Conservation (phyloP, 2,329 filamentous ascomycete species). For the Aspergillus aculeatinus region DNA sequence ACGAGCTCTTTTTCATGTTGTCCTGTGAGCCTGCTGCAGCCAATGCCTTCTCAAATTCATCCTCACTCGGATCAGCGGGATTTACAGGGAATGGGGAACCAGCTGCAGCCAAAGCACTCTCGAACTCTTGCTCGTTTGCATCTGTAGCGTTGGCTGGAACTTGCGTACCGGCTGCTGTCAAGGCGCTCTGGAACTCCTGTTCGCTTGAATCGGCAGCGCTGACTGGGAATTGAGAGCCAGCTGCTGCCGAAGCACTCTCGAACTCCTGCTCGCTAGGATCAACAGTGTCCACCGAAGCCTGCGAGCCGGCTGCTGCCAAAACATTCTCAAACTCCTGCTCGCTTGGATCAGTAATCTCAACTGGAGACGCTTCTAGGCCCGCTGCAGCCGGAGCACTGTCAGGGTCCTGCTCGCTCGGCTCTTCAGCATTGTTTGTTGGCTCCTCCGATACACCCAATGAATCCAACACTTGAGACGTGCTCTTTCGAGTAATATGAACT, state of each 20-base stretch:
- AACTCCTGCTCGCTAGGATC: conserved; percentile 31
- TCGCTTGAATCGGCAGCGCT: conserved; percentile 31
- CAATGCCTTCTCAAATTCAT: conserved; percentile 24
- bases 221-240: background rate
- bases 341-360: conserved; percentile 29
- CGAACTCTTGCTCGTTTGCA: conserved; percentile 29
- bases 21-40: conserved; percentile 23
- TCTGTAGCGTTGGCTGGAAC: conserved; percentile 31
- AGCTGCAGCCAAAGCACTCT: conserved; percentile 12
- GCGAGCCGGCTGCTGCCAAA: background rate
- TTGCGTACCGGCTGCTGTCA: conserved; percentile 51
- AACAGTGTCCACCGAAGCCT: conserved; percentile 21
- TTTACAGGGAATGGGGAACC: conserved; percentile 14
- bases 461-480: conserved; percentile 65
- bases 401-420: conserved; percentile 31
- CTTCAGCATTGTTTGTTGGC: conserved; percentile 28
- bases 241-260: conserved; percentile 13
- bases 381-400: conserved; percentile 26
- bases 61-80: conserved; percentile 30
- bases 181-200: conserved; percentile 28
- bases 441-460: conserved; percentile 44
- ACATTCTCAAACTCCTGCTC: conserved; percentile 27
- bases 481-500: conserved; percentile 61
- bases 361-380: conserved; percentile 23
- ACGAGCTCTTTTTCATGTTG: conserved; percentile 20